Evolutionary conservation across 129 eudicot species (phyloP).

Genomic region (Logfia minima): DNA sequence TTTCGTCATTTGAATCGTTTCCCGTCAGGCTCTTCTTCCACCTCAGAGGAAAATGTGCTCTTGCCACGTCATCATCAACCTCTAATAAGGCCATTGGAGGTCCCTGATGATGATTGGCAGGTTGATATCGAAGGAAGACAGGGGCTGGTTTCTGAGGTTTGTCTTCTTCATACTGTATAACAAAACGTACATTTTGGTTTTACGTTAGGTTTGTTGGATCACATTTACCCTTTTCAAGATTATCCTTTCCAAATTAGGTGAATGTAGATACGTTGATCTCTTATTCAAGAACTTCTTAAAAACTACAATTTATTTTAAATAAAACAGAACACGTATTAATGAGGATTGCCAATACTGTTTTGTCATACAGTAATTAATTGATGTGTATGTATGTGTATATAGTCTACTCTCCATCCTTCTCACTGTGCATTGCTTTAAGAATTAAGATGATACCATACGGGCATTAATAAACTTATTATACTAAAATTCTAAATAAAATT

Average conservation of each 20-base stretch:
- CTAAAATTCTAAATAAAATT: neutral
- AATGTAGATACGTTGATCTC: neutral
- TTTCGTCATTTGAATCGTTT: conserved; percentile 20
- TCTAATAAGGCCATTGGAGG: conserved; percentile 49
- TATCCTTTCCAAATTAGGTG: neutral
- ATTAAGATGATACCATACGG: neutral
- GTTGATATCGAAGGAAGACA: conserved; percentile 64
- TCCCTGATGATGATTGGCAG: conserved; percentile 54
- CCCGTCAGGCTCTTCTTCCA: conserved; percentile 45
- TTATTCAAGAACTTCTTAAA: neutral
- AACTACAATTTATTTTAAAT: neutral
- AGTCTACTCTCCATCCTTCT: neutral
- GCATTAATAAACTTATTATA: neutral
- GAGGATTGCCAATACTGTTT: neutral
- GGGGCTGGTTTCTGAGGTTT: conserved; percentile 62
- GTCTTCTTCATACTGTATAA: neutral
- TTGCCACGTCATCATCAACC: conserved; percentile 40
- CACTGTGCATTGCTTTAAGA: neutral
- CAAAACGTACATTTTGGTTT: neutral
- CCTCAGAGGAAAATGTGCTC: conserved; percentile 40
- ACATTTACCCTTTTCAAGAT: neutral
- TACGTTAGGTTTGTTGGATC: neutral
- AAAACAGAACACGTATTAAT: neutral
- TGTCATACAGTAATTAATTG: neutral
- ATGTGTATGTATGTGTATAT: neutral